Evolutionary conservation across 768 basidiomycete species (phyloP).

Genomic region (Phaffia tasmanica): DNA sequence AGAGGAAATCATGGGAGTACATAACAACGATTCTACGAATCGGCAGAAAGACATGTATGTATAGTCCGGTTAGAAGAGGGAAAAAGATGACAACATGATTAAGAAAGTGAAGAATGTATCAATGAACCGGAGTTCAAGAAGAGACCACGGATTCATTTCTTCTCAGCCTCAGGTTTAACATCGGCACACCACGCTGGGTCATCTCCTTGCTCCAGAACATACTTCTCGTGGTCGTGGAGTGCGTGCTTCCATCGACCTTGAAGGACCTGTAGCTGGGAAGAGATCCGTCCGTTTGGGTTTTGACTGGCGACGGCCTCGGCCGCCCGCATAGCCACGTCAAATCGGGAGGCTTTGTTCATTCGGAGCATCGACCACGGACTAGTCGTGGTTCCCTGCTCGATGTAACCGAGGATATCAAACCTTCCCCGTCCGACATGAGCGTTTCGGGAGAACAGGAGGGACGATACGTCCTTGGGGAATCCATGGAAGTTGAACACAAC

Average conservation of each 20-base stretch:
- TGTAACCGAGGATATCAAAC: constrained; percentile 32
- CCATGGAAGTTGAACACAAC: constrained; percentile 79
- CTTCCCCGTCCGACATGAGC: constrained; percentile 33
- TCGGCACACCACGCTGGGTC: constrained; percentile 20
- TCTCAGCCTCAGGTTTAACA: constrained; percentile 9
- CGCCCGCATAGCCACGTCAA: constrained; percentile 37
- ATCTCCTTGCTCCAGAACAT: constrained; percentile 13
- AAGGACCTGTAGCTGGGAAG: constrained; percentile 50
- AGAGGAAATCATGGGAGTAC: too few species aligned
- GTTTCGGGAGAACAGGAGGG: constrained; percentile 32
- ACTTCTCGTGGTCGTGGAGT: constrained; percentile 49
- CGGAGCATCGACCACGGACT: constrained; percentile 40
- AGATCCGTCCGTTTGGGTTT: constrained; percentile 33
- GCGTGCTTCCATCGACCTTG: constrained; percentile 53
- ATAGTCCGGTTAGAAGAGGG: too few species aligned
- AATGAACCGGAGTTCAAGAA: neutral
- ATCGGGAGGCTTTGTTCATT: constrained; percentile 35
- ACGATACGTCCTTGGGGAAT: constrained; percentile 56
- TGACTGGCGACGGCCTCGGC: constrained; percentile 32
- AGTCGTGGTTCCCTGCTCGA: constrained; percentile 35
- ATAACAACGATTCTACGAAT: too few species aligned
- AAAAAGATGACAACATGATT: too few species aligned
- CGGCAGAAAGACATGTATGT: too few species aligned
- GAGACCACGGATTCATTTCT: neutral
- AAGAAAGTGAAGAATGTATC: neutral